These are phyloP conservation scores for Teratosphaeria pseudoeucalypti DNA, from an alignment of 2,329 filamentous ascomycete genomes.

Conservation along the genomic window DNA sequence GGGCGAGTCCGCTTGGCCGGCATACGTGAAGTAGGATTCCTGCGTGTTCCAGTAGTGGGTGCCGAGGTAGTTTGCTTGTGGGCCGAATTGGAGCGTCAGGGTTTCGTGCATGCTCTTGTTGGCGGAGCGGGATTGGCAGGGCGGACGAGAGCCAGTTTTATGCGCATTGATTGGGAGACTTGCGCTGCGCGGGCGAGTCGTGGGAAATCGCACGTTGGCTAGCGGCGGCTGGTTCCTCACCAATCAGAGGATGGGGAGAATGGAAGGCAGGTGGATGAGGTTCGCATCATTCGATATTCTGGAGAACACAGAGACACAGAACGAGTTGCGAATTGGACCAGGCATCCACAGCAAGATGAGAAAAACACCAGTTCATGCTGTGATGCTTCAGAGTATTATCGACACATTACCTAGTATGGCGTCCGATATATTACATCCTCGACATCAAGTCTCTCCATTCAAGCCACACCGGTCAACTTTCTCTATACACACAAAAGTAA, in stretches of 20 bases:
- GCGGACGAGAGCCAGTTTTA: neutral
- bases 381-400: neutral
- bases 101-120: slow-evolving; percentile 71
- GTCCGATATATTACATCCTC: neutral
- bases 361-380: neutral
- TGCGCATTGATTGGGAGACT: neutral
- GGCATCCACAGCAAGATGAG: neutral
- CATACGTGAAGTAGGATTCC: slow-evolving; percentile 97
- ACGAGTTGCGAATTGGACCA: neutral
- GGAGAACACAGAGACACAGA: too few relatives aligned
- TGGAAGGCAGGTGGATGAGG: neutral
- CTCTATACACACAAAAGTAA: neutral
- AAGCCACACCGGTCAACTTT: neutral
- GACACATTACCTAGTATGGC: neutral
- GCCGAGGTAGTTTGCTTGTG: slow-evolving; percentile 83
- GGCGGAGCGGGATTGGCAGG: neutral
- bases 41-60: slow-evolving; percentile 98
- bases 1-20: slow-evolving; percentile 53
- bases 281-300: too few relatives aligned
- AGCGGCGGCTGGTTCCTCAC: neutral
- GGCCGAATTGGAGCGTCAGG: slow-evolving; percentile 83
- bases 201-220: neutral
- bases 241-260: neutral
- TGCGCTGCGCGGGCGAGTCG: neutral
- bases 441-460: neutral